Percentiles rank a stretch among this genome's conserved stretches.
phyloP scores from a whole-genome alignment of 1,139 yeast genomes.

The Candida mesenterica region DNA sequence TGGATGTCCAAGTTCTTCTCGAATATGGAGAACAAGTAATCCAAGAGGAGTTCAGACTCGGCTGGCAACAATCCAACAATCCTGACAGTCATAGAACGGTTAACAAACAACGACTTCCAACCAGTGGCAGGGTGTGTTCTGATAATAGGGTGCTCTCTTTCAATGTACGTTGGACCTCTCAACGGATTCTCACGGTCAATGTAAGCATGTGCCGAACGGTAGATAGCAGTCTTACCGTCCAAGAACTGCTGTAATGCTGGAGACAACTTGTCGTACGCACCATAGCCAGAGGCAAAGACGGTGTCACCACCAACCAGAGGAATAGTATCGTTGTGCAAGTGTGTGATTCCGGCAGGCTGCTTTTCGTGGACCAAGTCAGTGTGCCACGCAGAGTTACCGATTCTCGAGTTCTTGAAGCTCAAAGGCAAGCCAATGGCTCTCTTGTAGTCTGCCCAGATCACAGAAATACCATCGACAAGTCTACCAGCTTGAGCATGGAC shows the following conservation, averaged over 20 bases:
- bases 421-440: constrained; percentile 7
- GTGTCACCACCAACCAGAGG: constrained; percentile 52
- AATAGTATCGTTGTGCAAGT: constrained; percentile 45
- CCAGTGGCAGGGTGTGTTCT: constrained; percentile 47
- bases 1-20: constrained; percentile 45
- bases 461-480: constrained; percentile 41
- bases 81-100: constrained; percentile 35
- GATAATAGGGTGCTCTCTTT: constrained; percentile 39
- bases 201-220: constrained; percentile 44
- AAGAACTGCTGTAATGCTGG: constrained; percentile 47
- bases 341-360: constrained; percentile 50
- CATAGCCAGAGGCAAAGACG: constrained; percentile 50
- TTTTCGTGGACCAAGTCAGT: constrained; percentile 48
- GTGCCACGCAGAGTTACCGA: constrained; percentile 38
- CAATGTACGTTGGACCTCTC: constrained; percentile 32
- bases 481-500: constrained; percentile 46
- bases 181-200: constrained; percentile 43
- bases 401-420: constrained; percentile 33
- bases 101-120: constrained; percentile 40
- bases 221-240: constrained; percentile 50
- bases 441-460: constrained; percentile 49
- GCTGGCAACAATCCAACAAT: constrained; percentile 37
- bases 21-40: constrained; percentile 30
- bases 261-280: constrained; percentile 50
- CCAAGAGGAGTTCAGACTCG: constrained; percentile 32